These are phyloP conservation scores for Tuber indicum DNA, from an alignment of 495 filamentous ascomycete genomes.

Conservation along the genomic window DNA sequence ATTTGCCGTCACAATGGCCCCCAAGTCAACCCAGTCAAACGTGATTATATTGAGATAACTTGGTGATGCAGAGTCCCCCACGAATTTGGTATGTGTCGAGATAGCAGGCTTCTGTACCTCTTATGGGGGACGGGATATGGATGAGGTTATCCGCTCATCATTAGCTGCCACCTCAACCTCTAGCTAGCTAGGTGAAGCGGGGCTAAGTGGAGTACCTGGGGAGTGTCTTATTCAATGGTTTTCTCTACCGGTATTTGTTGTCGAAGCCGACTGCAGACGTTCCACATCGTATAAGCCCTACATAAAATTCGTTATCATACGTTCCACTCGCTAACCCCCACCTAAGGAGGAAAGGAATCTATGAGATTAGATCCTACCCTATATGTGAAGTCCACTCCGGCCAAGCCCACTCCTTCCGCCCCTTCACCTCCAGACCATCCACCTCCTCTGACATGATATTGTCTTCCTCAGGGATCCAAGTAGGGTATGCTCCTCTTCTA, in stretches of 20 bases:
- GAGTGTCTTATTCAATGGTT: neutral
- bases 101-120: neutral
- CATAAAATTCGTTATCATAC: neutral
- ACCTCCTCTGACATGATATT: no score
- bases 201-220: neutral
- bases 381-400: no score
- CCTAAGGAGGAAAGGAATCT: neutral
- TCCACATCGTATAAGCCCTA: neutral
- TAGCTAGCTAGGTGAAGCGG: neutral
- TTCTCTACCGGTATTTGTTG: neutral
- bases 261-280: neutral
- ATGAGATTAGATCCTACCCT: no score
- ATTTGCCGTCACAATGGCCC: neutral
- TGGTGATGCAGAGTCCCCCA: neutral
- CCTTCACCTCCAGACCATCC: no score
- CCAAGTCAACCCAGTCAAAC: neutral
- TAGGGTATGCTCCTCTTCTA: no score
- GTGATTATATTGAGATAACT: neutral
- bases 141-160: neutral
- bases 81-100: neutral
- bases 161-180: neutral
- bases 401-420: no score
- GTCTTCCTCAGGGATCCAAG: no score
- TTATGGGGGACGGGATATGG: neutral
- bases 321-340: neutral